Evolutionary conservation across 176 grass and related monocot genomes (phyloP).

Genomic region (Bolboschoenus planiculmis): DNA sequence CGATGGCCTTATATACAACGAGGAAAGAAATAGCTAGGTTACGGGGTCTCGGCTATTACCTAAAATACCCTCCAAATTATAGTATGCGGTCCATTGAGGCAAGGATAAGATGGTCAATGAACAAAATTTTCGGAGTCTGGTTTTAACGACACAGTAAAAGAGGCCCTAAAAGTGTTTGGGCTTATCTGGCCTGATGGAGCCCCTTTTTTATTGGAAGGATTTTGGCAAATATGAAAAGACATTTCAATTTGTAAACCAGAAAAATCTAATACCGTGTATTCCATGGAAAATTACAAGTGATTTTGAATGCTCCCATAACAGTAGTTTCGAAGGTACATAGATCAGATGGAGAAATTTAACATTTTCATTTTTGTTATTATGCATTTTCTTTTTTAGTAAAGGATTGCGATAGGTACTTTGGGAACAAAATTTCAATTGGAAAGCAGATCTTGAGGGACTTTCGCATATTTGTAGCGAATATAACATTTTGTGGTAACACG

Average conservation of each 20-base stretch:
- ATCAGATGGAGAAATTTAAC: too few relatives aligned
- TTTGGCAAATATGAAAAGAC: background rate
- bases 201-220: background rate
- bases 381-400: too few relatives aligned
- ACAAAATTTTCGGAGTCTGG: background rate
- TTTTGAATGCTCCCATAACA: too few relatives aligned
- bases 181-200: background rate
- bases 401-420: background rate
- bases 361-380: too few relatives aligned
- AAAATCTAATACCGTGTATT: too few relatives aligned
- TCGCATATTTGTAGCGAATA: background rate
- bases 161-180: background rate
- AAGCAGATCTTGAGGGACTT: background rate
- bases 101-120: background rate
- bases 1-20: background rate
- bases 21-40: background rate
- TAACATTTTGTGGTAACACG: too few relatives aligned
- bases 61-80: background rate
- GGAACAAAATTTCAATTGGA: background rate
- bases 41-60: background rate
- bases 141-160: background rate
- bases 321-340: too few relatives aligned
- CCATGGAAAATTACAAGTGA: too few relatives aligned
- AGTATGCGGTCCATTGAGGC: too few relatives aligned
- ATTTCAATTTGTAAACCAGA: background rate